Percentiles rank a stretch among this genome's conserved stretches.
Evolutionary conservation across 768 basidiomycete species (phyloP).

Genomic region (Tylopilus plumbeoviolaceoides): DNA sequence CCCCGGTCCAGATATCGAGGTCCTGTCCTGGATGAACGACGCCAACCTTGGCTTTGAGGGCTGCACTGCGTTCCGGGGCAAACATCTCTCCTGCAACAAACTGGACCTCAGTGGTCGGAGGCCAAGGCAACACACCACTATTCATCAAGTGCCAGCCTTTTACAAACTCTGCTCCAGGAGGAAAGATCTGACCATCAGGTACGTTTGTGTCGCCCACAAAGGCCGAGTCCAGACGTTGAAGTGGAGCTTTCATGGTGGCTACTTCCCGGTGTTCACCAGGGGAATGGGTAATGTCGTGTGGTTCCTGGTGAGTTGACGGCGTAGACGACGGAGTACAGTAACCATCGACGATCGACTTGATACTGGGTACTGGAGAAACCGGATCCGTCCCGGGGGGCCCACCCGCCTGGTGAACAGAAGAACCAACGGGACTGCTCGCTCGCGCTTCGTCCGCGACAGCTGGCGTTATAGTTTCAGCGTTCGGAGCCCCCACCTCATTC

Average conservation of each 20-base stretch:
- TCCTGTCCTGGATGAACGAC: slow-evolving; percentile 51
- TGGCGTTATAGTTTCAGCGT: neutral
- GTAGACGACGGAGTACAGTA: slow-evolving; percentile 19
- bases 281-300: neutral
- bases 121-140: slow-evolving; percentile 61
- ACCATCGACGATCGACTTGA: slow-evolving; percentile 31
- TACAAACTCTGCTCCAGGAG: slow-evolving; percentile 81
- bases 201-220: slow-evolving; percentile 70
- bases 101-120: slow-evolving; percentile 58
- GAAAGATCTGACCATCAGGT: slow-evolving; percentile 70
- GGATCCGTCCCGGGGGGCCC: neutral
- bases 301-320: slow-evolving; percentile 1
- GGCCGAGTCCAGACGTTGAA: slow-evolving; percentile 41
- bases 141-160: slow-evolving; percentile 81
- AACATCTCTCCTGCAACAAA: slow-evolving; percentile 72
- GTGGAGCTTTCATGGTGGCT: neutral
- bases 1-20: slow-evolving; percentile 65
- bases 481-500: slow-evolving; percentile 12
- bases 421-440: slow-evolving; percentile 23
- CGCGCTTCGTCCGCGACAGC: slow-evolving; percentile 28
- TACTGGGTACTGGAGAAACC: slow-evolving; percentile 3
- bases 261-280: slow-evolving; percentile 1
- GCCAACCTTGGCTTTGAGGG: slow-evolving; percentile 47
- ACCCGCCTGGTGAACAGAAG: slow-evolving; percentile 3
- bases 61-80: slow-evolving; percentile 31